A percentile compares a stretch with the other conserved stretches of the same genome.
These are phyloP conservation scores for Boechera stricta DNA, from an alignment of 345 rosid genomes.

Conservation along the genomic window DNA sequence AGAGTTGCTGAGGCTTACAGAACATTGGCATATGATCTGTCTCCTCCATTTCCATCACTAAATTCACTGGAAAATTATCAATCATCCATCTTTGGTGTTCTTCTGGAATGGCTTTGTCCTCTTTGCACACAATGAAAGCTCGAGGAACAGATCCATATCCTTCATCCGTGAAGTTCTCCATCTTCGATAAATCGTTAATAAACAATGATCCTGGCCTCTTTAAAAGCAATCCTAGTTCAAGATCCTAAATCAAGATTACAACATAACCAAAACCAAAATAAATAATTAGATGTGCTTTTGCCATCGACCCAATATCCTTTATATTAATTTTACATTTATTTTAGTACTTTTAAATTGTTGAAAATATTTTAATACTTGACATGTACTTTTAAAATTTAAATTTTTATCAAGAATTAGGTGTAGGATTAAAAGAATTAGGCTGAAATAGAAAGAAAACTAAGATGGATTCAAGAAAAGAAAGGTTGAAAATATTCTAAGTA, in stretches of 20 bases:
- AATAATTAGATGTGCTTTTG: background rate
- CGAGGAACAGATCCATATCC: conserved; percentile 47
- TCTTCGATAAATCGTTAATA: conserved; percentile 36
- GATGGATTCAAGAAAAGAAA: too few relatives aligned
- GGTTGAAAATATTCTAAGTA: too few relatives aligned
- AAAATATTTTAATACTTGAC: too few relatives aligned
- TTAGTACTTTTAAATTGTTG: background rate
- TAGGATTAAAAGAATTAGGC: too few relatives aligned
- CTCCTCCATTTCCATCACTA: conserved; percentile 47
- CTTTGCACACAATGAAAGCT: conserved; percentile 46
- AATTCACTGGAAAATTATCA: conserved; percentile 37
- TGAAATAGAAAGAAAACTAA: too few relatives aligned
- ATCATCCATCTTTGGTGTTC: conserved; percentile 54
- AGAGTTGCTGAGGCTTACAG: conserved; percentile 49
- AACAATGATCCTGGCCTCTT: conserved; percentile 53
- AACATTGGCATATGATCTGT: conserved; percentile 60
- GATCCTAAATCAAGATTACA: conserved; percentile 44
- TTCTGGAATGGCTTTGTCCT: conserved; percentile 42
- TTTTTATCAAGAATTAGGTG: too few relatives aligned
- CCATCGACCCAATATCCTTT: background rate
- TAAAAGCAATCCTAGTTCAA: conserved; percentile 48
- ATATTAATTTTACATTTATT: background rate
- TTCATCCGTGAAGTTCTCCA: conserved; percentile 40
- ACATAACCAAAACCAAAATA: background rate
- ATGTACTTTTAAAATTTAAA: too few relatives aligned